These are phyloP conservation scores for Magnaporthiopsis rhizophila DNA, from an alignment of 2,329 filamentous ascomycete genomes.

Conservation along the genomic window DNA sequence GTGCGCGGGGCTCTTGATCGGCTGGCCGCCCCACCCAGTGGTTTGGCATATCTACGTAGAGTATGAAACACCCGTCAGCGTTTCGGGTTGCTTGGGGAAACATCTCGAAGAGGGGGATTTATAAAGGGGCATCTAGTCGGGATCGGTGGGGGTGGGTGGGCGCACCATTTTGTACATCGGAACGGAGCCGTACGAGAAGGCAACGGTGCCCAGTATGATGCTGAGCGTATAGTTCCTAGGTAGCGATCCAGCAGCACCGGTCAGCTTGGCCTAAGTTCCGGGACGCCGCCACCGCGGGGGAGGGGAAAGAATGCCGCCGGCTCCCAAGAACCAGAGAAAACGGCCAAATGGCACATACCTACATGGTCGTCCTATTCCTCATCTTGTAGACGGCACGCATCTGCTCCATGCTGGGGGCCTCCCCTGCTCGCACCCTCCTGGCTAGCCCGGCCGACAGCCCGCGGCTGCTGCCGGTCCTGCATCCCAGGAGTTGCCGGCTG, in stretches of 20 bases:
- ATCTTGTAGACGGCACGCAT: conserved; percentile 55
- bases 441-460: conserved; percentile 15
- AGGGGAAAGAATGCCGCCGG: no score
- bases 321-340: not conserved
- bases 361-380: conserved; percentile 63
- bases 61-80: not conserved
- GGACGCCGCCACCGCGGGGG: not conserved
- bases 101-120: no score
- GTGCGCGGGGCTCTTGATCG: conserved; percentile 64
- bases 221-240: conserved; percentile 55
- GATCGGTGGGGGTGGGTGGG: not conserved
- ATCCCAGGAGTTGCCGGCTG: conserved; percentile 5
- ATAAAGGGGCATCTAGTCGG: not conserved
- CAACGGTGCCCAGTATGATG: conserved; percentile 70
- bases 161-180: conserved; percentile 80
- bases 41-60: conserved; percentile 64
- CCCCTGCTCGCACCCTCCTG: conserved; percentile 17
- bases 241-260: conserved; percentile 28
- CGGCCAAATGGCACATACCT: conserved; percentile 18
- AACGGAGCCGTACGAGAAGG: conserved; percentile 74
- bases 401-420: conserved; percentile 52
- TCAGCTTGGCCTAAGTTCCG: not conserved
- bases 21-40: conserved; percentile 88
- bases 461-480: conserved; percentile 17
- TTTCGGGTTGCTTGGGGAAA: not conserved